These are phyloP conservation scores for Penicillium italicum DNA, from an alignment of 2,329 filamentous ascomycete species.

Conservation along the genomic window DNA sequence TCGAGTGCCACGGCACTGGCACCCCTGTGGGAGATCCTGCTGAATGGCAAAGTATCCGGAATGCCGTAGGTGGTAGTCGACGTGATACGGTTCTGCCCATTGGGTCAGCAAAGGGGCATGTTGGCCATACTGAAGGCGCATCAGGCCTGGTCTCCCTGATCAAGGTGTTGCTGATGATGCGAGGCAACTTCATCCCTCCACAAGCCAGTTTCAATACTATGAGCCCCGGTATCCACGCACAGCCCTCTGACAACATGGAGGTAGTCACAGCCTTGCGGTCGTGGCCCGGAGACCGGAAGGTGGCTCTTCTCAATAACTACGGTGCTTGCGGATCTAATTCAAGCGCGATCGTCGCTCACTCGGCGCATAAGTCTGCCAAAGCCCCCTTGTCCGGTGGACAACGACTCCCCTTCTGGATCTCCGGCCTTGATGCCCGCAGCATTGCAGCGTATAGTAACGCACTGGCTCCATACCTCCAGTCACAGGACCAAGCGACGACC, in stretches of 20 bases:
- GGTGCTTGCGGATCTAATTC: too few relatives aligned
- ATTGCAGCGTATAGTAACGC: too few relatives aligned
- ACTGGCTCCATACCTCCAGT: too few relatives aligned
- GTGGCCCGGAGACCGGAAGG: constrained; percentile 10
- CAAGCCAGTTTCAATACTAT: constrained; percentile 28
- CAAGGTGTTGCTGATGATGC: constrained; percentile 30
- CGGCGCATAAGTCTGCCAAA: too few relatives aligned
- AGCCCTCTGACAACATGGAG: constrained; percentile 15
- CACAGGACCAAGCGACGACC: too few relatives aligned
- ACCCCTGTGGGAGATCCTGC: constrained; percentile 25
- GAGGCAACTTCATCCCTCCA: constrained; percentile 21
- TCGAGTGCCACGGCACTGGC: constrained; percentile 34
- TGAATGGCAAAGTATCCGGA: too few relatives aligned
- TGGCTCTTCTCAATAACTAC: too few relatives aligned
- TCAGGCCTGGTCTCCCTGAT: constrained; percentile 30
- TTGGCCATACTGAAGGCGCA: constrained; percentile 35
- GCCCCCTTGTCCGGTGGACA: too few relatives aligned
- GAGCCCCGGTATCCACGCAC: constrained; percentile 17
- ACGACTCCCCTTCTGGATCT: too few relatives aligned
- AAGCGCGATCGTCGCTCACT: too few relatives aligned
- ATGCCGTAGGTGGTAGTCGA: constrained; percentile 4
- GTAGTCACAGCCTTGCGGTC: constrained; percentile 8
- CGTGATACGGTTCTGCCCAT: constrained; percentile 23
- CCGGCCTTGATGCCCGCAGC: too few relatives aligned
- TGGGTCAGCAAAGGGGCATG: constrained; percentile 31